A percentile compares a stretch with the other conserved stretches of the same genome.
phyloP scores from a whole-genome alignment of 495 filamentous ascomycete species.

The Annulohypoxylon bovei region DNA sequence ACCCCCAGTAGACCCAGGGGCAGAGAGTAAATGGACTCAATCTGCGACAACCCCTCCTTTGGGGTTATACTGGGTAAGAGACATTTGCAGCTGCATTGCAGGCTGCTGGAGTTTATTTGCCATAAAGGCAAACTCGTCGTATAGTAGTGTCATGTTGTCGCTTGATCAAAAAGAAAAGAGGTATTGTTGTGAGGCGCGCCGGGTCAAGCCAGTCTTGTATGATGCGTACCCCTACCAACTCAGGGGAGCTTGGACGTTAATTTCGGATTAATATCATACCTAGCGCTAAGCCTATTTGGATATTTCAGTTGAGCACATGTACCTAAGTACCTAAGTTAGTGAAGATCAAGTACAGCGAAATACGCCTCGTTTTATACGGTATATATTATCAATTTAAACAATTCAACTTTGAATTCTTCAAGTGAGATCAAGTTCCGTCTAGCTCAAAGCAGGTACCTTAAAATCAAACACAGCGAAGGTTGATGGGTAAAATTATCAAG shows the following conservation, averaged over 20 bases:
- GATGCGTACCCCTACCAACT: background rate
- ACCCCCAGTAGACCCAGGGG: conserved; percentile 49
- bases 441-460: too few species aligned
- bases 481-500: too few species aligned
- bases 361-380: too few species aligned
- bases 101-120: conserved; percentile 48
- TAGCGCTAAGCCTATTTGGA: background rate
- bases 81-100: conserved; percentile 45
- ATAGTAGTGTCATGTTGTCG: conserved; percentile 44
- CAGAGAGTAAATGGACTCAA: conserved; percentile 55
- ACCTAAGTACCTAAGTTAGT: background rate
- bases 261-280: conserved; percentile 27
- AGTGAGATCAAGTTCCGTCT: too few species aligned
- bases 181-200: conserved; percentile 16
- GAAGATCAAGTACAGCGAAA: background rate
- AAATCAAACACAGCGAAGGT: too few species aligned
- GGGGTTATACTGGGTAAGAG: conserved; percentile 70
- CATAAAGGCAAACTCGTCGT: conserved; percentile 37
- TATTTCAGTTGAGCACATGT: background rate
- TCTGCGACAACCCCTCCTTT: conserved; percentile 72
- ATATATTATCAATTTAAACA: too few species aligned
- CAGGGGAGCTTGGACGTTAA: conserved; percentile 9
- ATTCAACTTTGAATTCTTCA: too few species aligned
- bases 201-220: conserved; percentile 14
- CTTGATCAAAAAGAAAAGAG: conserved; percentile 7